Evolutionary conservation across 345 rosid genomes (phyloP).

Genomic region (Melaleuca alternifolia): DNA sequence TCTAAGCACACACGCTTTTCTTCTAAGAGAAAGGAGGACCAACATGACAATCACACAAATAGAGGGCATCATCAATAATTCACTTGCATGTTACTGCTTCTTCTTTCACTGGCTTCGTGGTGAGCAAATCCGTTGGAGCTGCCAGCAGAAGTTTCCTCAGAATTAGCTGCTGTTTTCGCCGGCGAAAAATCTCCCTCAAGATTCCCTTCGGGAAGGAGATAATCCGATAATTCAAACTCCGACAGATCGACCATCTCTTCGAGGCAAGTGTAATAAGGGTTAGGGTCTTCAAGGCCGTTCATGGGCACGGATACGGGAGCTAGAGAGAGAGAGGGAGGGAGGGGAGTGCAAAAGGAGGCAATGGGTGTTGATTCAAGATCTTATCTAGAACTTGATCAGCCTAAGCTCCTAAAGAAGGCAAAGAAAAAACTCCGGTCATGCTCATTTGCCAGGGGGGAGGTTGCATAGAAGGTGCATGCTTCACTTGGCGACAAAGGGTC

Average conservation of each 20-base stretch:
- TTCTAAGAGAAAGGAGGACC: neutral
- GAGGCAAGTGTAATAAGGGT: constrained; percentile 14
- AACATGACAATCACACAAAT: neutral
- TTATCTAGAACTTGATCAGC: neutral
- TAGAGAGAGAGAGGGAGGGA: neutral
- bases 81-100: constrained; percentile 35
- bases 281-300: constrained; percentile 32
- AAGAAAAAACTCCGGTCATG: neutral
- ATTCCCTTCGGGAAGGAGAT: constrained; percentile 16
- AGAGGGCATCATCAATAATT: neutral
- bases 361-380: neutral
- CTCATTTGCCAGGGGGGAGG: neutral
- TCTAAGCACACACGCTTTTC: neutral
- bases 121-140: constrained; percentile 9
- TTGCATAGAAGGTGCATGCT: neutral
- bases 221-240: constrained; percentile 32
- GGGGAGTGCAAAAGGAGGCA: neutral
- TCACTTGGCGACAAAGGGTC: neutral
- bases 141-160: neutral
- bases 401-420: neutral
- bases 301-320: neutral
- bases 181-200: constrained; percentile 19
- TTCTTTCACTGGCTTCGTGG: neutral
- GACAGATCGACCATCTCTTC: neutral
- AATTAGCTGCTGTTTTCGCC: constrained; percentile 6